Evolutionary conservation across 2,329 filamentous ascomycete genomes (phyloP), one percentile per base, ranked within the genome.

Genomic region (Aspergillus sp.): DNA sequence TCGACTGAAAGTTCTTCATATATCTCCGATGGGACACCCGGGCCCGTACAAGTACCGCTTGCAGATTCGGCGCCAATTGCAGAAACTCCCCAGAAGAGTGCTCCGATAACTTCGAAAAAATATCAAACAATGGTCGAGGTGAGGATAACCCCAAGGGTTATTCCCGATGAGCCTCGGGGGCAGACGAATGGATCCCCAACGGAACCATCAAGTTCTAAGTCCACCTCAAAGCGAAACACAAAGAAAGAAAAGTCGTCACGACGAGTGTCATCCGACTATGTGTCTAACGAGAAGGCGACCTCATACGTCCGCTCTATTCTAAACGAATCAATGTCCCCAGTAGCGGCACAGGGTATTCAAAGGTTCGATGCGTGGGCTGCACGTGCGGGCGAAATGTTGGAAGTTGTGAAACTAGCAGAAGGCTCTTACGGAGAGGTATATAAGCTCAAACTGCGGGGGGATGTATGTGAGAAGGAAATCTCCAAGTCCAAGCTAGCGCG

Each of bases 381-480:
- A 3, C 71, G 75, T 13, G 76, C 75, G 3, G 76, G 71, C 6
- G 73, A 71, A 41, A 71, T 76, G 67, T 74, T 80, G 64, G 71
- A 80, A 43, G 80, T 89, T 46, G 77, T 79, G 8, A 90, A 90
- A 67, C 83, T 90, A 41, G 87, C 86, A 8, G 87, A 90, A 72
- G 87, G 87, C 2, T 88, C 86, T 1, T 90, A 87, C 69, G 86
- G 85, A 57, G 87, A 89, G 69, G 87, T 90, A 3, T 89, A 88
- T 71, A 84, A 86, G 13, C 75, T 89, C 25, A 62, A 81, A 19
- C 56, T 80, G n/a, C 73, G 74, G 11, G 74, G 77, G 25, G 73
- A 78, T 51, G 60, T 74, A 19, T 74, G 71, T 45, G 72, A 72
- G 22, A 69, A 71, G 8, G 69, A 69, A 6, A 74, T 78, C 22